phyloP scores from a whole-genome alignment of 2,329 filamentous ascomycete genomes.

The Exophiala oligosperma region DNA sequence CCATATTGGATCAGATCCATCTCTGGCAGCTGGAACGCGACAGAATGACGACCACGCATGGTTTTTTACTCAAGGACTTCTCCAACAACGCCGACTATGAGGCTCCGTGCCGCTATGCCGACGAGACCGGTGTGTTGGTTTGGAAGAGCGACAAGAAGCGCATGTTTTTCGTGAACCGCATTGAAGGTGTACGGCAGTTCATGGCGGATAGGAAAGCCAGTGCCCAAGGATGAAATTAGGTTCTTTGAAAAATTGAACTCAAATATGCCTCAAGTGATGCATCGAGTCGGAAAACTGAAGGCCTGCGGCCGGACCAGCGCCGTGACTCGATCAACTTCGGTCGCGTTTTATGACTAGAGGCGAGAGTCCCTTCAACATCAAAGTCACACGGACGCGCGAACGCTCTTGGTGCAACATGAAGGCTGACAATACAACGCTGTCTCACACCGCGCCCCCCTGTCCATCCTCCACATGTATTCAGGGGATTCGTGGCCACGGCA shows the following conservation, averaged over 20 bases:
- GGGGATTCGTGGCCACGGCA: too few species aligned
- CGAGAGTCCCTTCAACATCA: too few species aligned
- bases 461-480: too few species aligned
- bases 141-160: constrained; percentile 80
- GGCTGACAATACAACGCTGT: too few species aligned
- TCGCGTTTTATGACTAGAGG: too few species aligned
- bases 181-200: constrained; percentile 84
- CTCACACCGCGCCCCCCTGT: too few species aligned
- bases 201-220: constrained; percentile 60
- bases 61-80: constrained; percentile 91
- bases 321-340: too few species aligned
- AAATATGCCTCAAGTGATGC: too few species aligned
- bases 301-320: too few species aligned
- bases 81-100: constrained; percentile 65
- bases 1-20: constrained; percentile 94
- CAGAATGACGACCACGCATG: constrained; percentile 78
- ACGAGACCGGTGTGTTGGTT: constrained; percentile 84
- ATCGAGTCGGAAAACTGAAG: too few species aligned
- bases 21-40: constrained; percentile 98
- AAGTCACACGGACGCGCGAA: too few species aligned
- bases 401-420: too few species aligned
- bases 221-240: constrained; percentile 8
- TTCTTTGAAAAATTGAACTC: not conserved
- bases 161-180: constrained; percentile 88
- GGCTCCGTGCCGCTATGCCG: constrained; percentile 62